phyloP scores from a whole-genome alignment of 1,139 yeast genomes.

The Chernovozyma aurita region DNA sequence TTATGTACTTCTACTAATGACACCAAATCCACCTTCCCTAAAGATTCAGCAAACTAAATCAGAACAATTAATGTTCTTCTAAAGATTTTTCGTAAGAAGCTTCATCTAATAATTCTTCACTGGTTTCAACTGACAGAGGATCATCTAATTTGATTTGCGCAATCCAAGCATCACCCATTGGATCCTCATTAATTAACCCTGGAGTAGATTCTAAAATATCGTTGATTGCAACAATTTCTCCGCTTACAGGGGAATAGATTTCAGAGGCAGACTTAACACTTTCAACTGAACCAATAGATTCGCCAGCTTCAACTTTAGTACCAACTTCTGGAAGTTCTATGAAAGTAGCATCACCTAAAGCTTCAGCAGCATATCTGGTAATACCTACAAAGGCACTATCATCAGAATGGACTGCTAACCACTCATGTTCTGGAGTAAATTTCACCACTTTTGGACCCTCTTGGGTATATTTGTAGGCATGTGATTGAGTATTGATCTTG shows the following conservation, averaged over 20 bases:
- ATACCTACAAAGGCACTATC: constrained; percentile 85
- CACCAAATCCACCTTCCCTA: too few species aligned
- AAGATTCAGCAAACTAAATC: too few species aligned
- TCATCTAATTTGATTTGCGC: constrained; percentile 63
- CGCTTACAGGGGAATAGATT: constrained; percentile 82
- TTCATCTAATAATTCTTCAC: constrained; percentile 36
- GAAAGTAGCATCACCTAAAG: constrained; percentile 96
- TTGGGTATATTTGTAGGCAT: constrained; percentile 46
- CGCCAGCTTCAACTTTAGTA: constrained; percentile 64
- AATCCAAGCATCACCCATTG: constrained; percentile 93
- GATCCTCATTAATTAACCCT: constrained; percentile 76
- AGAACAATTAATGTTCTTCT: constrained; percentile 35
- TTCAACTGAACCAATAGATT: constrained; percentile 88
- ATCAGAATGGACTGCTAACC: constrained; percentile 85
- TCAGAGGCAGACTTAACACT: constrained; percentile 93
- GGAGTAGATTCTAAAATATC: constrained; percentile 64
- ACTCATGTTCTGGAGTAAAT: constrained; percentile 91
- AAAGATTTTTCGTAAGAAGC: constrained; percentile 65
- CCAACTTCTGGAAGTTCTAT: constrained; percentile 86
- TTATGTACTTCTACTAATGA: too few species aligned
- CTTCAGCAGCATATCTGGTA: constrained; percentile 93
- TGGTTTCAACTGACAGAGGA: constrained; percentile 20
- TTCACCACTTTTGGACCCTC: constrained; percentile 52
- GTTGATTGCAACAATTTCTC: constrained; percentile 74
- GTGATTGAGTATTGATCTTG: constrained; percentile 47